Evolutionary conservation across 805 yeast genomes (phyloP), one percentile per base, ranked within the genome.

Genomic region (Yarrowia sp.): DNA sequence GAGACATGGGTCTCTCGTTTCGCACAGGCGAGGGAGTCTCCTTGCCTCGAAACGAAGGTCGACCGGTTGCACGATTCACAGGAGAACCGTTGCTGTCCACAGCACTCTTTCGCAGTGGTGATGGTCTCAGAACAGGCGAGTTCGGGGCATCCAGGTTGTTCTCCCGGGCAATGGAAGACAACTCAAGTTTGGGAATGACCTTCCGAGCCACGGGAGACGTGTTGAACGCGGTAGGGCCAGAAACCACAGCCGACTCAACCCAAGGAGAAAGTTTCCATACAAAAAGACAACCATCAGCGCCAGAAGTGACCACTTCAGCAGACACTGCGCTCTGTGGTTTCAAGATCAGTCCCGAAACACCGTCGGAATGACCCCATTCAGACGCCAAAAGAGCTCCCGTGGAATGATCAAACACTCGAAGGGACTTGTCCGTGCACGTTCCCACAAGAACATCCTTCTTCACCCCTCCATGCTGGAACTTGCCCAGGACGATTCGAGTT

Each of bases 351-450:
- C 82, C 80, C 13, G 81, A 69, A 5, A 84, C 77, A 0, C 79
- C 70, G 38, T 84, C 84, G 0, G 84, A 78, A 65, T 81, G 85
- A 0, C 83, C 92, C 87, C 87, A 86, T 49, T 77, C 80, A 0
- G 79, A 75, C 7, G 81, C 76, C 9, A 83, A 44, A 9, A 77
- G 77, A 55, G 73, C 80, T 1, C 85, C 87, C 7, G 74, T 75
- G 1, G 67, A 62, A 64, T 77, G 80, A 27, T 76, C 76, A 67
- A 80, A 84, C 1, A 77, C 66, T 22, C 88, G 72, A 2, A 87
- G 70, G 25, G 87, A 80, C 68, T 84, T 84, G 69, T 86, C 91
- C 0, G 82, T 70, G 2, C 83, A 73, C 12, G 72, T 62, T 0
- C 71, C 77, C 1, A 70, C 65, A 18, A 75, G 61, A 22, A 60